Evolutionary conservation across 2,329 filamentous ascomycete genomes (phyloP).

Genomic region (Achaetomium macrosporum): DNA sequence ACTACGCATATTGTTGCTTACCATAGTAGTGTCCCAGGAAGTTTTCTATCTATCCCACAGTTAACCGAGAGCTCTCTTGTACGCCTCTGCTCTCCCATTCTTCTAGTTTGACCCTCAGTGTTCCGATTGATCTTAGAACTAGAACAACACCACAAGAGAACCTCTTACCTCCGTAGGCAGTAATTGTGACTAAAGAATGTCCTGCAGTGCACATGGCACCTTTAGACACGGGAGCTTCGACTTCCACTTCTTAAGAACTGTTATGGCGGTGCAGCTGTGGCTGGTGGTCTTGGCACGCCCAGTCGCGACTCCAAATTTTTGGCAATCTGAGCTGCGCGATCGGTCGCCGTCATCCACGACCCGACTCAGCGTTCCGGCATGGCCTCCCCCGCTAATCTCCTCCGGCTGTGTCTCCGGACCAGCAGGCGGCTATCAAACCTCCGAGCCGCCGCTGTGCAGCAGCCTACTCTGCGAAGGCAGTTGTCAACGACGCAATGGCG

Average conservation of each 20-base stretch:
- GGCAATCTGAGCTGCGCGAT: slow-evolving; percentile 13
- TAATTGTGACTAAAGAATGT: too few species aligned
- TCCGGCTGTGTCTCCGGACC: slow-evolving; percentile 36
- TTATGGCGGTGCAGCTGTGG: slow-evolving; percentile 12
- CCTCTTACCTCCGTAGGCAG: too few species aligned
- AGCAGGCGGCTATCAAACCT: slow-evolving; percentile 24
- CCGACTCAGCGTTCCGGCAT: slow-evolving; percentile 28
- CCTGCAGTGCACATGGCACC: too few species aligned
- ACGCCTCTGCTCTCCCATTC: too few species aligned
- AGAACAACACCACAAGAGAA: too few species aligned
- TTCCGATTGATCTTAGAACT: too few species aligned
- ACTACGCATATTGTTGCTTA: too few species aligned
- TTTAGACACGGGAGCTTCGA: too few species aligned
- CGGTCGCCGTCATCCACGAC: slow-evolving; percentile 10
- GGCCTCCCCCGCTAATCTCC: slow-evolving; percentile 37
- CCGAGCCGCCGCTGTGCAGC: slow-evolving; percentile 5
- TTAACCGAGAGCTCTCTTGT: too few species aligned
- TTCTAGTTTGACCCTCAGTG: too few species aligned
- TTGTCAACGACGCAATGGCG: slow-evolving; percentile 23
- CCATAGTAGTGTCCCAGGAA: too few species aligned
- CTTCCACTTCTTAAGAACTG: background rate
- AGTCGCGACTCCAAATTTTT: slow-evolving; percentile 21
- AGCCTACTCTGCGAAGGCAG: background rate
- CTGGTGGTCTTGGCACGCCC: slow-evolving; percentile 2
- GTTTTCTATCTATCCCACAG: too few species aligned